Conservation (phyloP, 192 early-diverging fungal species). For the Coemansia aciculifera region DNA sequence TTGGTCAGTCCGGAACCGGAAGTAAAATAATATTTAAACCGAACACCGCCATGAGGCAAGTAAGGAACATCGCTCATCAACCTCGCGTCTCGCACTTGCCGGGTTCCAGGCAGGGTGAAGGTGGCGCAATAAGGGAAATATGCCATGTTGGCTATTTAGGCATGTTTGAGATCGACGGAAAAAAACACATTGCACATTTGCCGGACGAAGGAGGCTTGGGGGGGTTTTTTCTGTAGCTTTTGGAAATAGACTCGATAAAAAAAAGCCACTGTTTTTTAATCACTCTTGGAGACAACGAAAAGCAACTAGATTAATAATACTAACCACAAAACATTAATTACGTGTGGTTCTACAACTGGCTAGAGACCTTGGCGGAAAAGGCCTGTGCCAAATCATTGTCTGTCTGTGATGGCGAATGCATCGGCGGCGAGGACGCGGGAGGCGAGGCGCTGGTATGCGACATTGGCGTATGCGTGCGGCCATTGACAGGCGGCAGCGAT, state of each 20-base stretch:
- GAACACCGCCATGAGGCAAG: neutral
- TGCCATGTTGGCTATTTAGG: constrained; percentile 1
- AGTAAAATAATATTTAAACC: neutral
- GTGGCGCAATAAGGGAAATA: neutral
- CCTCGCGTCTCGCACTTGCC: neutral
- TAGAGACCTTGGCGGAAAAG: constrained; percentile 16
- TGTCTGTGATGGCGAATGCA: neutral
- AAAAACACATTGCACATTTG: neutral
- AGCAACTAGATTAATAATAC: neutral
- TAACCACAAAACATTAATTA: neutral
- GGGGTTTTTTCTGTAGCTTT: neutral
- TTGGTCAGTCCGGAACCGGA: neutral
- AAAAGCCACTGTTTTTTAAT: neutral
- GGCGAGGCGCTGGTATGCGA: constrained; percentile 4
- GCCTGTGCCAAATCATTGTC: neutral
- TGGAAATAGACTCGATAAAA: neutral
- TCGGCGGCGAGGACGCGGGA: neutral
- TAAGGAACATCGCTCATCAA: neutral
- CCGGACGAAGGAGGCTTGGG: neutral
- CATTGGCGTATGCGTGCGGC: constrained; percentile 1
- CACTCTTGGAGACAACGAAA: neutral
- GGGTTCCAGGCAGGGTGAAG: neutral
- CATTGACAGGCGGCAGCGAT: constrained; percentile 9
- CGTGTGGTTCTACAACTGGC: neutral
- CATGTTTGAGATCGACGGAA: neutral